These are phyloP conservation scores for Obelidium mucronatum DNA, from an alignment of 192 early-diverging fungal species.

Conservation along the genomic window DNA sequence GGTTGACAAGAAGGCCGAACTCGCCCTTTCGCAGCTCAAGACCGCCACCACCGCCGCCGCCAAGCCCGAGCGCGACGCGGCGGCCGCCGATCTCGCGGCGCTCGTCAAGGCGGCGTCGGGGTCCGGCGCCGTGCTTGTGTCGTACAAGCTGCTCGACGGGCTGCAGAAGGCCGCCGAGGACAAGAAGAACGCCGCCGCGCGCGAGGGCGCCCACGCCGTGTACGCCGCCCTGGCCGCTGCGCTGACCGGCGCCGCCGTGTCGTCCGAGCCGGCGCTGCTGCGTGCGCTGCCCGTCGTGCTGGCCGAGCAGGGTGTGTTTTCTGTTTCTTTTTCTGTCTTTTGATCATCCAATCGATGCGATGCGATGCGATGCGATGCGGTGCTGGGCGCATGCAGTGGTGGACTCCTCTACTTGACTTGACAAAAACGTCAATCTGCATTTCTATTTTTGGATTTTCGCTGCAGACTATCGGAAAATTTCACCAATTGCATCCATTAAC, in stretches of 20 bases:
- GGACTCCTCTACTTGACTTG: too few species aligned
- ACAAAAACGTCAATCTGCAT: not conserved
- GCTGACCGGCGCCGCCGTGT: conserved; percentile 59
- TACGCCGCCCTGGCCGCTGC: conserved; percentile 63
- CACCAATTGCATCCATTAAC: not conserved
- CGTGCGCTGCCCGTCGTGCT: conserved; percentile 68
- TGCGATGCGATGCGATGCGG: too few species aligned
- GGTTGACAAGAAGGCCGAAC: conserved; percentile 28
- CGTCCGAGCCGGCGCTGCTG: conserved; percentile 72
- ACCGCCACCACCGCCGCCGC: conserved; percentile 40
- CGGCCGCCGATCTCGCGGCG: conserved; percentile 64
- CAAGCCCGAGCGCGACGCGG: conserved; percentile 52
- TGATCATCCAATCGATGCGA: too few species aligned
- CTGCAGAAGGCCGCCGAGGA: conserved; percentile 65
- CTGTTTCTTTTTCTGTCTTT: not conserved
- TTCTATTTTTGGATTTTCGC: not conserved
- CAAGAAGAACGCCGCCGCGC: conserved; percentile 73
- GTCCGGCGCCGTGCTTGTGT: conserved; percentile 60
- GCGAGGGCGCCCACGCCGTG: conserved; percentile 69
- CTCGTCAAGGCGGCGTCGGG: conserved; percentile 66
- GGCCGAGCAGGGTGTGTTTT: conserved; percentile 49
- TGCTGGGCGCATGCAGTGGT: not conserved
- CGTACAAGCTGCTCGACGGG: conserved; percentile 64
- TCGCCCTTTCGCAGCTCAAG: too few species aligned
- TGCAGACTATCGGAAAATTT: not conserved